These are phyloP conservation scores for Suillus clintonianus DNA, from an alignment of 768 basidiomycete species.

Conservation along the genomic window DNA sequence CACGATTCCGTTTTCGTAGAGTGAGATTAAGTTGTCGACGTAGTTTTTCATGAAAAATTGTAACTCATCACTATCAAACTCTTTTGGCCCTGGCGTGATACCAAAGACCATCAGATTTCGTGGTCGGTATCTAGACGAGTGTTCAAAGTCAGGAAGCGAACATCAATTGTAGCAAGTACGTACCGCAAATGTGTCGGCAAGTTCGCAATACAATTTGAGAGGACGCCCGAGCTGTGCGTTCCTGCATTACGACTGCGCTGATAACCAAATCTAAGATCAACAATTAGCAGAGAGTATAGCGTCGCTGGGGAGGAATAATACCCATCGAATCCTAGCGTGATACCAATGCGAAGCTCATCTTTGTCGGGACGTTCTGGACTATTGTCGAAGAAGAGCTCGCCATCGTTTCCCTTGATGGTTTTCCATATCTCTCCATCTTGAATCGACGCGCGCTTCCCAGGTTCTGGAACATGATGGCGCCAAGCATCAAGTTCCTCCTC, in stretches of 20 bases:
- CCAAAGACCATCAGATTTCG: background rate
- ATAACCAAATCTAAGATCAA: background rate
- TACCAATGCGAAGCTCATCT: background rate
- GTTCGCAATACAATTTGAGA: background rate
- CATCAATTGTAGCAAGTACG: background rate
- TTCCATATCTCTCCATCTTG: background rate
- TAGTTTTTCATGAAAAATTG: background rate
- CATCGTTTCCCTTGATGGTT: no score
- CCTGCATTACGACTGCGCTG: background rate
- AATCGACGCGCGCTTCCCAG: background rate
- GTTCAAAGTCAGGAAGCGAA: background rate
- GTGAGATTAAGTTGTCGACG: background rate
- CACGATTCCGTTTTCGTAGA: background rate
- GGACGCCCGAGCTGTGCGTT: background rate
- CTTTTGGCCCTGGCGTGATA: background rate
- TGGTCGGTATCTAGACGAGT: background rate
- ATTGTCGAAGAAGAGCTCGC: background rate
- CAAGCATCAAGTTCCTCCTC: background rate
- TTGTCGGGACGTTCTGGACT: background rate
- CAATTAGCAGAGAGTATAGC: background rate
- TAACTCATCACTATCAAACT: background rate
- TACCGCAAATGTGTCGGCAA: background rate
- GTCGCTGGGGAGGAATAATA: background rate
- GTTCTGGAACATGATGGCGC: background rate
- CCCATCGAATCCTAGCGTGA: background rate